These are phyloP conservation scores for Quercus gilva DNA, from an alignment of 306 rosid species.

Conservation along the genomic window DNA sequence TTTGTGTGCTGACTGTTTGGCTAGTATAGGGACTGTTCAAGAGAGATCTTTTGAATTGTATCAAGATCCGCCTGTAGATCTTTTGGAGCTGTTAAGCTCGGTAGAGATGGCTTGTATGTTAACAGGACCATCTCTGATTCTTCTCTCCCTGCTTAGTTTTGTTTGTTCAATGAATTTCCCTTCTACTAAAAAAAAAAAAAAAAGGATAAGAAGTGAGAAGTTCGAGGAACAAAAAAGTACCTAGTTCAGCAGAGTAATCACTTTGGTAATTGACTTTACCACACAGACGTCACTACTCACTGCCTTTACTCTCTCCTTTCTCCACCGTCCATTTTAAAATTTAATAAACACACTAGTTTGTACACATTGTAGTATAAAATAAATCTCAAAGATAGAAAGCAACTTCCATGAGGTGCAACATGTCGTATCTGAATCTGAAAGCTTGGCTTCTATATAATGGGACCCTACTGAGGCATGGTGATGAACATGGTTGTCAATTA, in stretches of 20 bases:
- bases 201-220: too few species aligned
- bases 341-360: not conserved
- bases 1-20: too few species aligned
- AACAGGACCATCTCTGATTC: too few species aligned
- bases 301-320: not conserved
- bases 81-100: too few species aligned
- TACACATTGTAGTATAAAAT: not conserved
- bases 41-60: too few species aligned
- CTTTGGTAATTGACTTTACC: not conserved
- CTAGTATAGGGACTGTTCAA: too few species aligned
- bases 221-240: not conserved
- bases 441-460: not conserved
- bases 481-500: not conserved
- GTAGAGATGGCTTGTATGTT: too few species aligned
- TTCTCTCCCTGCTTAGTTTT: too few species aligned
- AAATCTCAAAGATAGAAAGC: not conserved
- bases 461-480: not conserved
- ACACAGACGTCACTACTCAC: not conserved
- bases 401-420: not conserved
- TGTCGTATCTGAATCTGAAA: not conserved
- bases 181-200: too few species aligned
- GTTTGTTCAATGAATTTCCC: too few species aligned
- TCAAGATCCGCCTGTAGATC: too few species aligned
- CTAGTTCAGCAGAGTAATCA: not conserved
- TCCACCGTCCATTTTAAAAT: constrained; percentile 3